phyloP scores from a whole-genome alignment of 2,329 filamentous ascomycete species.

The Hortaea werneckii region DNA sequence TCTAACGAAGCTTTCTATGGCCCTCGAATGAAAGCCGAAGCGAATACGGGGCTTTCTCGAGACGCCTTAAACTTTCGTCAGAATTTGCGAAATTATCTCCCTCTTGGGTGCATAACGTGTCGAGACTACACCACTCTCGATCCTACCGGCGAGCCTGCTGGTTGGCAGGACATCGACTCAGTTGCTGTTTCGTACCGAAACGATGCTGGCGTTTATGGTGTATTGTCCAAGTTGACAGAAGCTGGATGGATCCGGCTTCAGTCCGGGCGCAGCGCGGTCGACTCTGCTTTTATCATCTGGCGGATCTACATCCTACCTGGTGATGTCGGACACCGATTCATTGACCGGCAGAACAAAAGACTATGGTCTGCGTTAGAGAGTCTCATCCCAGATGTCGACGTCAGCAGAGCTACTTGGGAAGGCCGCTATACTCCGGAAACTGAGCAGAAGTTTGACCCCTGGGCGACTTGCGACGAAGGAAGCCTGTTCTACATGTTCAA shows the following conservation, averaged over 20 bases:
- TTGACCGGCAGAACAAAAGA: slow-evolving; percentile 40
- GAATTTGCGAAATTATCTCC: slow-evolving; percentile 14
- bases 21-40: not conserved
- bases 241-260: slow-evolving; percentile 9
- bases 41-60: not conserved
- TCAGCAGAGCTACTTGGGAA: slow-evolving; percentile 46
- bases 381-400: slow-evolving; percentile 47
- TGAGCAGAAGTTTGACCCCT: slow-evolving; percentile 27
- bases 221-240: slow-evolving; percentile 4
- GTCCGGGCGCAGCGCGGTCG: slow-evolving; percentile 2
- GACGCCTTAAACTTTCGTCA: slow-evolving; percentile 3
- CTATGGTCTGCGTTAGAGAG: slow-evolving; percentile 38
- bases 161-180: not conserved
- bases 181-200: not conserved
- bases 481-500: slow-evolving; percentile 66
- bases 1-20: not conserved
- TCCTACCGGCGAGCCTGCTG: not conserved
- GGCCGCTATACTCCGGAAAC: slow-evolving; percentile 27
- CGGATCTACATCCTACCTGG: slow-evolving; percentile 19
- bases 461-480: slow-evolving; percentile 33
- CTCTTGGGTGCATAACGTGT: slow-evolving; percentile 15
- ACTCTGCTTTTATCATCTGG: slow-evolving; percentile 6
- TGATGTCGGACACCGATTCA: slow-evolving; percentile 46
- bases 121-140: slow-evolving; percentile 4
- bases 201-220: not conserved